Evolutionary conservation across 2,329 filamentous ascomycete species (phyloP).

Genomic region (Neocucurbitaria cava): DNA sequence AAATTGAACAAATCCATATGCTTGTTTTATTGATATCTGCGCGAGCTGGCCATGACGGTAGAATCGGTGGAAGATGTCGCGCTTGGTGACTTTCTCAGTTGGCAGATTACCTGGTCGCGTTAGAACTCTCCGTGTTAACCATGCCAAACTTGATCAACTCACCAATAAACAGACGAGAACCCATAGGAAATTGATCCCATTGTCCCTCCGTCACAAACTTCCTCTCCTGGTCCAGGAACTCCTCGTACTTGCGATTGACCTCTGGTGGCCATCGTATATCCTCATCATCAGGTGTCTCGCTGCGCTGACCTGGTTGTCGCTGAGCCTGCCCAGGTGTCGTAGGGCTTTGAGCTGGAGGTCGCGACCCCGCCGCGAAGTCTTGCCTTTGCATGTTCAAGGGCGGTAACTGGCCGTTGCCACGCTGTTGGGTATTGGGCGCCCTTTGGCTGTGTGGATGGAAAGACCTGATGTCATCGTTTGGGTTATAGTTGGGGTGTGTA

Average conservation of each 20-base stretch:
- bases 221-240: conserved; percentile 75
- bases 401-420: conserved; percentile 33
- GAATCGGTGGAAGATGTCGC: conserved; percentile 92
- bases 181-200: conserved; percentile 81
- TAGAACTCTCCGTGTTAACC: conserved; percentile 11
- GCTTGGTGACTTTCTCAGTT: conserved; percentile 90
- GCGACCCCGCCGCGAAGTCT: conserved; percentile 19
- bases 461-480: conserved; percentile 57
- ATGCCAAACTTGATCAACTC: conserved; percentile 37
- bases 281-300: conserved; percentile 51
- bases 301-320: conserved; percentile 34
- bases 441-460: conserved; percentile 58
- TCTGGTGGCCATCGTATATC: conserved; percentile 62
- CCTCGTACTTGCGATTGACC: conserved; percentile 72
- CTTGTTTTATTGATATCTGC: conserved; percentile 95
- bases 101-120: conserved; percentile 77
- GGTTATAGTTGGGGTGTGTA: conserved; percentile 57
- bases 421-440: conserved; percentile 41
- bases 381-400: conserved; percentile 29
- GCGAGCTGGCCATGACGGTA: conserved; percentile 84
- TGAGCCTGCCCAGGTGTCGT: conserved; percentile 35
- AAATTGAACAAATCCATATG: conserved; percentile 97
- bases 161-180: conserved; percentile 84
- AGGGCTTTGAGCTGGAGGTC: conserved; percentile 37
- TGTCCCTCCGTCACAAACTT: conserved; percentile 78